Evolutionary conservation across 1,284 basidiomycete species (phyloP).

Genomic region (Farysia itapuensis): DNA sequence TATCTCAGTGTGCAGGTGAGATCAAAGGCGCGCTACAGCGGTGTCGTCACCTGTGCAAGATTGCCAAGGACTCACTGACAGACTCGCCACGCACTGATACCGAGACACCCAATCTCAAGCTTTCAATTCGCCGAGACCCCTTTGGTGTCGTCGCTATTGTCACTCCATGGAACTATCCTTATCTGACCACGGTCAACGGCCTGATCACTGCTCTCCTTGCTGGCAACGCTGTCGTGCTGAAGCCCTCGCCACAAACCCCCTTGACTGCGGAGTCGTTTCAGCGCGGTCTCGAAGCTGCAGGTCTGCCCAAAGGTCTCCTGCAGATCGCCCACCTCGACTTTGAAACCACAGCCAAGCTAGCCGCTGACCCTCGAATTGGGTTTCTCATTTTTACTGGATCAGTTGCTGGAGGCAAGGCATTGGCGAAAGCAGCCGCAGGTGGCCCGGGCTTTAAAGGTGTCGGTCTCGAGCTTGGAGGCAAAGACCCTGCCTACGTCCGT

Average conservation of each 20-base stretch:
- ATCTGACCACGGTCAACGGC: conserved; percentile 69
- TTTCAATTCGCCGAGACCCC: conserved; percentile 79
- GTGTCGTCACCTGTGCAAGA: conserved; percentile 79
- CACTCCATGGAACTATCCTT: conserved; percentile 81
- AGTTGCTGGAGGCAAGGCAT: conserved; percentile 68
- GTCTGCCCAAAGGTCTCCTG: conserved; percentile 74
- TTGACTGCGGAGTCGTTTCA: conserved; percentile 79
- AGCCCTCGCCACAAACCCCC: conserved; percentile 93
- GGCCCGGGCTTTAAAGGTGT: conserved; percentile 72
- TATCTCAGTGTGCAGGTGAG: conserved; percentile 76
- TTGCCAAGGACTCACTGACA: conserved; percentile 75
- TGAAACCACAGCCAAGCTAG: conserved; percentile 67
- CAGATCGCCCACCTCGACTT: conserved; percentile 80
- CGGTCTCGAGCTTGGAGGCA: conserved; percentile 80
- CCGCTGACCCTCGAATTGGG: conserved; percentile 71
- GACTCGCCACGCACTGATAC: conserved; percentile 75
- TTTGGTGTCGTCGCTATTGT: conserved; percentile 85
- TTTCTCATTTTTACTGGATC: conserved; percentile 91
- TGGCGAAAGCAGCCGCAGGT: conserved; percentile 68
- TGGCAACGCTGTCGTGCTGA: conserved; percentile 85
- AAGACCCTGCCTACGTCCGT: conserved; percentile 92
- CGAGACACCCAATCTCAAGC: conserved; percentile 77
- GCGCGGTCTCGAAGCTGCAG: conserved; percentile 70
- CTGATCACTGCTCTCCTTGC: conserved; percentile 65
- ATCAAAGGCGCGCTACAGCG: conserved; percentile 78